Conservation (phyloP, 805 yeast genomes). For the Yarrowia bubula region DNA sequence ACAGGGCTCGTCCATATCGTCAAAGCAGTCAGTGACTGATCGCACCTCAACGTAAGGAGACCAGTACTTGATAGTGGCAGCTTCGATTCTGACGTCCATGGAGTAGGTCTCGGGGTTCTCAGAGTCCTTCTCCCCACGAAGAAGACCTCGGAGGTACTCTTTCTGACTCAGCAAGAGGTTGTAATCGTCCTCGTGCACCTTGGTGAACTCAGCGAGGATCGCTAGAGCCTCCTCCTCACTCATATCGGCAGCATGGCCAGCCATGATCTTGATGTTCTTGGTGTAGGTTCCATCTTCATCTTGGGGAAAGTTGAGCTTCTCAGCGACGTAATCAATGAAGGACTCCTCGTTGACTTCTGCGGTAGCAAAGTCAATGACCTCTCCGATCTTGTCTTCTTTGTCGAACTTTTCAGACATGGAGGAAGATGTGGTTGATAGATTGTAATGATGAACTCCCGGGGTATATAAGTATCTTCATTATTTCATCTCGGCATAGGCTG, state of each 20-base stretch:
- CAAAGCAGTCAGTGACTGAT: slow-evolving; percentile 52
- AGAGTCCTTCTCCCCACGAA: not conserved
- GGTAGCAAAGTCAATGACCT: not conserved
- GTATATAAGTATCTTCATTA: too few relatives aligned
- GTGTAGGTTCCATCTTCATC: not conserved
- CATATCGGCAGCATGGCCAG: not conserved
- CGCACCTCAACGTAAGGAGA: slow-evolving; percentile 69
- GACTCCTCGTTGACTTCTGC: not conserved
- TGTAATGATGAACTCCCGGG: too few relatives aligned
- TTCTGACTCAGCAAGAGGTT: not conserved
- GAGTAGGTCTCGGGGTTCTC: not conserved
- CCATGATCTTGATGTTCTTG: not conserved
- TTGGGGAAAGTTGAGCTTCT: not conserved
- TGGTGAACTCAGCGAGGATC: not conserved
- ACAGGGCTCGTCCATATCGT: slow-evolving; percentile 46
- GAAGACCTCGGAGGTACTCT: not conserved
- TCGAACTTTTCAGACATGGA: not conserved
- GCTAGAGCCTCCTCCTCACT: not conserved
- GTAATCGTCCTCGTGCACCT: not conserved
- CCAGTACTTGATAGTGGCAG: not conserved
- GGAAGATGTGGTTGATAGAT: too few relatives aligned
- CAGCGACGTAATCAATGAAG: not conserved
- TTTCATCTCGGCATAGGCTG: too few relatives aligned
- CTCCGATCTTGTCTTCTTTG: not conserved
- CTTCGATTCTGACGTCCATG: not conserved